A percentile compares a stretch with the other conserved stretches of the same genome.
Conservation (phyloP, 768 basidiomycete species). For the Tulasnella sp. region DNA sequence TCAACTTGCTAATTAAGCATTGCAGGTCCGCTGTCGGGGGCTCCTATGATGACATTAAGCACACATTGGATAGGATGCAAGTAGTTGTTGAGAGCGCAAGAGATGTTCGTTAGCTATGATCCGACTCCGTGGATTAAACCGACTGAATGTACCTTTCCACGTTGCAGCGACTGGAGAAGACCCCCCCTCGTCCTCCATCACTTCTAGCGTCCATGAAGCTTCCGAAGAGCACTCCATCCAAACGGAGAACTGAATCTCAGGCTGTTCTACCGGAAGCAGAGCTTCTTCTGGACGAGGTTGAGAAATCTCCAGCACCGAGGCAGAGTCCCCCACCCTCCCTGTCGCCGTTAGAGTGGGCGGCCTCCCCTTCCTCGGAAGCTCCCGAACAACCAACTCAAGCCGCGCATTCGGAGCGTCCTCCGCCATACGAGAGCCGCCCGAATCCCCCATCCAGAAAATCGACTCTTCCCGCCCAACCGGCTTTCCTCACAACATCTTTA, state of each 20-base stretch:
- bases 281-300: constrained; percentile 22
- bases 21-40: not conserved
- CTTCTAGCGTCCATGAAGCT: constrained; percentile 31
- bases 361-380: constrained; percentile 40
- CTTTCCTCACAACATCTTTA: constrained; percentile 57
- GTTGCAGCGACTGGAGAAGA: constrained; percentile 51
- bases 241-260: not conserved
- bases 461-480: constrained; percentile 37
- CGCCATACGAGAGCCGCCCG: constrained; percentile 34
- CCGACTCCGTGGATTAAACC: not conserved
- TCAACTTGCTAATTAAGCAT: not conserved
- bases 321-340: not conserved
- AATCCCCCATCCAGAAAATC: constrained; percentile 35
- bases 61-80: constrained; percentile 59
- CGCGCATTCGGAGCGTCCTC: constrained; percentile 47
- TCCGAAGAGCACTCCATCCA: constrained; percentile 40
- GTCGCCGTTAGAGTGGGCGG: constrained; percentile 34
- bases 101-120: constrained; percentile 48
- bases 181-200: constrained; percentile 45
- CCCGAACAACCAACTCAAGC: constrained; percentile 42
- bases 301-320: constrained; percentile 5
- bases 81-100: constrained; percentile 55
- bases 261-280: constrained; percentile 28
- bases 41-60: constrained; percentile 22
- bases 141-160: not conserved